Evolutionary conservation across 176 grass and related monocot species (phyloP).

Genomic region (Carex scoparia): DNA sequence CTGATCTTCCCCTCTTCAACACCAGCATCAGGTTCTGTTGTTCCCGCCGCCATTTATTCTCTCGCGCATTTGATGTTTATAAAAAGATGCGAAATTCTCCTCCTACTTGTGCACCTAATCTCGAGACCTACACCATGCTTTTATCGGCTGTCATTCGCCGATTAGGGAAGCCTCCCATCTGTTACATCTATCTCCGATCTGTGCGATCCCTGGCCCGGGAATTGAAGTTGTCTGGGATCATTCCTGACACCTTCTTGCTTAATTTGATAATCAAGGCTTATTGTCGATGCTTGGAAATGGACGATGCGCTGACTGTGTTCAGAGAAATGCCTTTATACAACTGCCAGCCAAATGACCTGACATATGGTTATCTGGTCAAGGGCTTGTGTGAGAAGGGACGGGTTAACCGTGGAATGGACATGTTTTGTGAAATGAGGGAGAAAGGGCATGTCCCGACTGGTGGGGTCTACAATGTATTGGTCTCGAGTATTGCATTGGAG

Average conservation of each 20-base stretch:
- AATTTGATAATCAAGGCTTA: conserved; percentile 92
- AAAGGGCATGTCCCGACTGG: conserved; percentile 55
- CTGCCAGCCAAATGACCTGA: conserved; percentile 76
- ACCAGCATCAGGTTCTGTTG: conserved; percentile 77
- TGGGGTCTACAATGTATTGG: conserved; percentile 59
- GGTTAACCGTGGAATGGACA: conserved; percentile 43
- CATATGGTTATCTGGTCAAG: conserved; percentile 75
- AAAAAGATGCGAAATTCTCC: conserved; percentile 64
- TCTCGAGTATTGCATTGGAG: conserved; percentile 58
- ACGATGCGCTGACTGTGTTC: conserved; percentile 80
- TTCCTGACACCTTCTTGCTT: conserved; percentile 78
- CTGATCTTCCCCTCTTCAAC: conserved; percentile 63
- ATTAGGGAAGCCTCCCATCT: conserved; percentile 61
- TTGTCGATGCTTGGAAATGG: conserved; percentile 58
- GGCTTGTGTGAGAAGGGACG: conserved; percentile 80
- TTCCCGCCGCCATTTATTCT: conserved; percentile 68
- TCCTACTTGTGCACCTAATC: conserved; percentile 39
- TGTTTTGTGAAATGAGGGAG: conserved; percentile 43
- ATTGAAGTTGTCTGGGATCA: conserved; percentile 81
- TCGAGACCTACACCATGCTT: conserved; percentile 82
- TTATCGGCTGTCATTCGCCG: conserved; percentile 53
- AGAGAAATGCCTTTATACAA: conserved; percentile 75
- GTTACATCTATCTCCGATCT: conserved; percentile 72
- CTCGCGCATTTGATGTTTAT: conserved; percentile 78
- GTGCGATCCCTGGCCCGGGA: conserved; percentile 64